These are phyloP conservation scores for Adansonia gregorii DNA, from an alignment of 441 rosid genomes.

Conservation along the genomic window DNA sequence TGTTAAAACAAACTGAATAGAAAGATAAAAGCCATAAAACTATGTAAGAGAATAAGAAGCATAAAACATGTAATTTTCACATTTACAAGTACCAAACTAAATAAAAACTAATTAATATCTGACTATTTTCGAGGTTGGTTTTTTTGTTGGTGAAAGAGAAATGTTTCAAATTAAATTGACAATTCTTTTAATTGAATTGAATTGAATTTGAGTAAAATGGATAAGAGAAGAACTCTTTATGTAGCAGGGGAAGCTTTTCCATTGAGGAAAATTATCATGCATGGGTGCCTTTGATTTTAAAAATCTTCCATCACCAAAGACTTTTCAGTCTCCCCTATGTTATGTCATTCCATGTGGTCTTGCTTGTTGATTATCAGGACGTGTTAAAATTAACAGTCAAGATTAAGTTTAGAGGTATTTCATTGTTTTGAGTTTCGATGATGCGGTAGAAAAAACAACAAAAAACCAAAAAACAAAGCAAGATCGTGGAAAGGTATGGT, in stretches of 20 bases:
- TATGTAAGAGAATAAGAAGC: slow-evolving; percentile 17
- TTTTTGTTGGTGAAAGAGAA: neutral
- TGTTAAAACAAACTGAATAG: neutral
- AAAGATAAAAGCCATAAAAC: neutral
- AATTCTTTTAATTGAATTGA: neutral
- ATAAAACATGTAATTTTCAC: neutral
- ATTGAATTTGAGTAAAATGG: neutral
- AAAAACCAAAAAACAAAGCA: neutral
- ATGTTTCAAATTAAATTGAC: neutral
- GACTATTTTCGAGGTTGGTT: slow-evolving; percentile 19
- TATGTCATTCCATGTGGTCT: slow-evolving; percentile 23
- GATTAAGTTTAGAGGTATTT: neutral
- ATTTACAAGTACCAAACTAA: neutral
- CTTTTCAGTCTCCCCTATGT: neutral
- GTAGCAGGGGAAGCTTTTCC: slow-evolving; percentile 20
- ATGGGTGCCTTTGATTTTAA: neutral
- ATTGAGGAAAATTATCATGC: slow-evolving; percentile 28
- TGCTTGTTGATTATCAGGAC: slow-evolving; percentile 16
- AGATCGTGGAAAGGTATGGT: neutral
- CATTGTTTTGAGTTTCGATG: neutral
- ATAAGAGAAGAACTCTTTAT: neutral
- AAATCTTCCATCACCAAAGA: neutral
- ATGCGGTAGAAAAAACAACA: neutral
- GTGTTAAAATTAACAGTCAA: slow-evolving; percentile 11
- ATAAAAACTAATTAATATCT: neutral